phyloP scores from a whole-genome alignment of 345 rosid genomes.

The Psidium guajava region DNA sequence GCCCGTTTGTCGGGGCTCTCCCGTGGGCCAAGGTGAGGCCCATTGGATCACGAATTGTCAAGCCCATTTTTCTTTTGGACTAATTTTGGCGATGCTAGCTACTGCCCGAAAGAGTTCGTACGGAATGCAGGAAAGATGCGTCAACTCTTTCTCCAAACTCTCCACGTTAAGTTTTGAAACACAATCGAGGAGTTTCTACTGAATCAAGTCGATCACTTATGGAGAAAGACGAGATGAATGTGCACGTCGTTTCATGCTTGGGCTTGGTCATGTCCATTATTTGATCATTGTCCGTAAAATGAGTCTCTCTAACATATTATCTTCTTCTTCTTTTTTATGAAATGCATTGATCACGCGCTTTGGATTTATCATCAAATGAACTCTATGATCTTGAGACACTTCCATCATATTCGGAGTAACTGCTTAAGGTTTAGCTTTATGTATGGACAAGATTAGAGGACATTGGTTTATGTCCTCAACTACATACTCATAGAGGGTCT shows the following conservation, averaged over 20 bases:
- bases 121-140: not conserved
- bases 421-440: not conserved
- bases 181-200: not conserved
- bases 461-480: not conserved
- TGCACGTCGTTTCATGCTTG: not conserved
- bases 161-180: too few relatives aligned
- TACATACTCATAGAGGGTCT: not conserved
- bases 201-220: not conserved
- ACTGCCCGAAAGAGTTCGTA: not conserved
- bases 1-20: not conserved
- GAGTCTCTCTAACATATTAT: not conserved
- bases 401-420: not conserved
- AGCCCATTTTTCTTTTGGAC: not conserved
- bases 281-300: not conserved
- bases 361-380: not conserved
- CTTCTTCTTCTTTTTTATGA: not conserved
- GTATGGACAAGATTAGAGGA: not conserved
- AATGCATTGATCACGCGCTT: not conserved
- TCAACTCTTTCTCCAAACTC: not conserved
- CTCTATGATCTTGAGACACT: not conserved
- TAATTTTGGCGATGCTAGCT: not conserved
- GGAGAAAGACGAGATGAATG: not conserved
- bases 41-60: not conserved
- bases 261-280: not conserved
- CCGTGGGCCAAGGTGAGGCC: not conserved